Conservation (phyloP, 2,329 filamentous ascomycete species). For the Drechslerella coelobrocha region DNA sequence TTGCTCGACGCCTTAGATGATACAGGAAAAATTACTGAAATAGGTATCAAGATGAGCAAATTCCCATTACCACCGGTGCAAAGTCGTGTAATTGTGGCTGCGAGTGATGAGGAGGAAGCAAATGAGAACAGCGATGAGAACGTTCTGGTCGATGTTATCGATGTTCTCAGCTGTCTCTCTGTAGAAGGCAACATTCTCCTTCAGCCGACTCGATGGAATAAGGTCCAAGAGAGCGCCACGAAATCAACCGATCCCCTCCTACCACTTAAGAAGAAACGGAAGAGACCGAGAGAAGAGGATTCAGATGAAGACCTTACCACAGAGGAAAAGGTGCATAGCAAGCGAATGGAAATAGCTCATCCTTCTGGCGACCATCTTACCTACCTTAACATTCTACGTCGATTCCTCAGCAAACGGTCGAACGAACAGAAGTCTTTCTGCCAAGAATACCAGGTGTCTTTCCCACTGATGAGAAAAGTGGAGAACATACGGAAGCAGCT, state of each 20-base stretch:
- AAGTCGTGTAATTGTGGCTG: constrained; percentile 81
- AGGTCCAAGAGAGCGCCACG: constrained; percentile 20
- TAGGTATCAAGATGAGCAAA: constrained; percentile 77
- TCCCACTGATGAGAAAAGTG: constrained; percentile 37
- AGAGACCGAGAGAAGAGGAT: constrained; percentile 48
- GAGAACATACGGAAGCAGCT: constrained; percentile 50
- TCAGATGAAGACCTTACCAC: constrained; percentile 29
- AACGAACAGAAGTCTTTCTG: constrained; percentile 53
- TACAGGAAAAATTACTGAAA: constrained; percentile 73
- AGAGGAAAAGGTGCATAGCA: constrained; percentile 46
- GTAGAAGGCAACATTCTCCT: constrained; percentile 54
- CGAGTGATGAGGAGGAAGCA: constrained; percentile 67
- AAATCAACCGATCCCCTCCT: constrained; percentile 25
- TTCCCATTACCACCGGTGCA: constrained; percentile 83
- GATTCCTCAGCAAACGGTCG: constrained; percentile 49
- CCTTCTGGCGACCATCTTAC: constrained; percentile 54
- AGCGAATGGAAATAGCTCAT: constrained; percentile 50
- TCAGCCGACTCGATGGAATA: constrained; percentile 46
- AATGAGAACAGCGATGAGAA: constrained; percentile 60
- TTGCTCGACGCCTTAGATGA: constrained; percentile 77
- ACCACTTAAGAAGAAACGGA: constrained; percentile 36
- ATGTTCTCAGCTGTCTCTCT: constrained; percentile 59
- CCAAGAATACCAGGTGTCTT: constrained; percentile 51
- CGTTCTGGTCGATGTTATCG: constrained; percentile 82
- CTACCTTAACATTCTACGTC: constrained; percentile 52